Conservation (phyloP, 495 filamentous ascomycete species). For the Xylaria acuta region DNA sequence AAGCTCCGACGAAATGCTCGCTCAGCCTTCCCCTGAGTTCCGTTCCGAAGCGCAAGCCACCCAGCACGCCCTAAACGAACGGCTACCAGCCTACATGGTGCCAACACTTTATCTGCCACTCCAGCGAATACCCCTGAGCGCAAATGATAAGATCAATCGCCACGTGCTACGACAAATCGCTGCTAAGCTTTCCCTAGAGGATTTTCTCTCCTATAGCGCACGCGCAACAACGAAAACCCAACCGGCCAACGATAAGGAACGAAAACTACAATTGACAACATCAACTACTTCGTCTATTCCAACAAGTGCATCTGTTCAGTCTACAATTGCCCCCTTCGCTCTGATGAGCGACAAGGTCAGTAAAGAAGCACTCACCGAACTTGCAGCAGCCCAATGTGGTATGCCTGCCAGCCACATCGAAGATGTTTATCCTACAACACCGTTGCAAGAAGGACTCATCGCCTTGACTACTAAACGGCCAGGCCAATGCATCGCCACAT, state of each 20-base stretch:
- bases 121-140: constrained; percentile 31
- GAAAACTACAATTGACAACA: constrained; percentile 13
- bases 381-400: constrained; percentile 37
- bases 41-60: background rate
- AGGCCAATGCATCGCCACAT: constrained; percentile 61
- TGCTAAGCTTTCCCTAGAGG: background rate
- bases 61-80: background rate
- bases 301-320: background rate
- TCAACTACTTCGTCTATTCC: background rate
- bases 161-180: constrained; percentile 28
- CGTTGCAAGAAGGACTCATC: constrained; percentile 69
- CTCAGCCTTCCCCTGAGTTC: background rate
- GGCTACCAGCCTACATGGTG: constrained; percentile 57
- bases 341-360: constrained; percentile 7
- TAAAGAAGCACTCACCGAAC: background rate
- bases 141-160: constrained; percentile 37
- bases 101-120: constrained; percentile 60
- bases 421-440: constrained; percentile 69
- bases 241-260: constrained; percentile 8
- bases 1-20: background rate
- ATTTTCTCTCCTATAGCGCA: constrained; percentile 7
- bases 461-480: constrained; percentile 50
- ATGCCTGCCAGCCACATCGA: constrained; percentile 38
- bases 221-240: background rate
- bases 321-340: background rate